These are phyloP conservation scores for Penicillium italicum DNA, from an alignment of 2,329 filamentous ascomycete species.

Conservation along the genomic window DNA sequence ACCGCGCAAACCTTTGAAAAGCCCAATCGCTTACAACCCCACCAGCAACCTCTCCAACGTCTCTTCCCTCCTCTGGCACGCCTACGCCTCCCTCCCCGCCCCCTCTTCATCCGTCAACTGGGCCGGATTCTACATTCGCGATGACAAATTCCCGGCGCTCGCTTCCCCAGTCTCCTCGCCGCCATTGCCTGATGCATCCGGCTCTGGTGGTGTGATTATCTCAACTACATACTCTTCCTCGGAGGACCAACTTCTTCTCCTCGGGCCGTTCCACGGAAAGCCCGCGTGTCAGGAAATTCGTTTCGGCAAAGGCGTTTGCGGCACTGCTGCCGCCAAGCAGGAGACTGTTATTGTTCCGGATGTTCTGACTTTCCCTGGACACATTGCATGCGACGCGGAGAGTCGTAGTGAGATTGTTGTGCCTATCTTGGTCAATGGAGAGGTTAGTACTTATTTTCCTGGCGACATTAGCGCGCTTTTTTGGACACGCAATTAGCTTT, in stretches of 20 bases:
- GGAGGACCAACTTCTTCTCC: slow-evolving; percentile 35
- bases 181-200: slow-evolving; percentile 11
- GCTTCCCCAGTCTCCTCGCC: slow-evolving; percentile 22
- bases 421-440: slow-evolving; percentile 41
- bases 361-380: slow-evolving; percentile 44
- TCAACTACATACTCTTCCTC: slow-evolving; percentile 22
- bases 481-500: neutral
- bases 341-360: slow-evolving; percentile 45
- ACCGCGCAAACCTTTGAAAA: neutral
- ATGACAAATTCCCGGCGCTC: slow-evolving; percentile 40
- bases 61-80: slow-evolving; percentile 49
- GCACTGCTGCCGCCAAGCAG: slow-evolving; percentile 40
- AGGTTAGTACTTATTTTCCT: slow-evolving; percentile 31
- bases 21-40: slow-evolving; percentile 1
- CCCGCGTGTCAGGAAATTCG: slow-evolving; percentile 48
- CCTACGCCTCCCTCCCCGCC: slow-evolving; percentile 43
- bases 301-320: slow-evolving; percentile 48
- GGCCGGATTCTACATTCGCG: slow-evolving; percentile 48
- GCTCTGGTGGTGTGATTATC: slow-evolving; percentile 19
- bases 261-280: slow-evolving; percentile 49
- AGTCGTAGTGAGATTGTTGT: slow-evolving; percentile 51
- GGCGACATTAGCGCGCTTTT: neutral
- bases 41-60: slow-evolving; percentile 47
- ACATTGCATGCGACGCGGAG: slow-evolving; percentile 50
- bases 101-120: slow-evolving; percentile 48